Evolutionary conservation across 2,329 filamentous ascomycete species (phyloP), one percentile per base, ranked within the genome.

Genomic region (Phyllosticta citriasiana): DNA sequence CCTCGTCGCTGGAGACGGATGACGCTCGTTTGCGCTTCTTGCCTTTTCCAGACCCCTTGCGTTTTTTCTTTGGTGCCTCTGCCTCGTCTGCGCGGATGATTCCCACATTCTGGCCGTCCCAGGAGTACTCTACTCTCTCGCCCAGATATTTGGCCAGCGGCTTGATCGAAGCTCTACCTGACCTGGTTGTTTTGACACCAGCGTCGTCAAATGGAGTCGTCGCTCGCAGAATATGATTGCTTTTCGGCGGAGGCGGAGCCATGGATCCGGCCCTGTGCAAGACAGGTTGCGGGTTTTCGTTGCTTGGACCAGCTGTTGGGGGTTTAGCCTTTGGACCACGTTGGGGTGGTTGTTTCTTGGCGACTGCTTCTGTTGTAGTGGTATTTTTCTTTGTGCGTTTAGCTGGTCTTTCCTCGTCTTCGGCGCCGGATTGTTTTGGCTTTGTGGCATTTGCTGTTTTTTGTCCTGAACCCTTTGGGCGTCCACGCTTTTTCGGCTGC

Each of bases 91-190:
- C 85, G 51, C 89, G 86, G 26, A 93, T 83, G 57, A 97, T 83
- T 65, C 90, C 88, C 69, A 89, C 88, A 67, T 93, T 86, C 12
- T 82, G 86, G 1, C 85, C 84, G 25, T 84, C 82, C 19, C 82
- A 79, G 57, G 87, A 85, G 68, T 86, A 89, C 24, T 91, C 83
- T 55, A 88, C 84, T 59, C 83, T 84, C 71, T 97, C 93, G 66
- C 91, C 91, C 67, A 86, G 86, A 93, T 93, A 97, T 71, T 83
- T 96, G 26, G 89, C 85, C 35, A 97, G 76, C 0, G 92, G 94
- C 63, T 84, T 84, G 64, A 90, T 86, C 9, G 89, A 90, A 58
- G 85, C 84, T 61, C 94, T 84, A 2, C 91, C 92, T 12, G 88
- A 93, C 59, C 91, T 86, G n/a, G 82, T 82, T 57, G 87, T 89